phyloP scores from a whole-genome alignment of 2,329 filamentous ascomycete species.

The Paracoccidioides lutzii region DNA sequence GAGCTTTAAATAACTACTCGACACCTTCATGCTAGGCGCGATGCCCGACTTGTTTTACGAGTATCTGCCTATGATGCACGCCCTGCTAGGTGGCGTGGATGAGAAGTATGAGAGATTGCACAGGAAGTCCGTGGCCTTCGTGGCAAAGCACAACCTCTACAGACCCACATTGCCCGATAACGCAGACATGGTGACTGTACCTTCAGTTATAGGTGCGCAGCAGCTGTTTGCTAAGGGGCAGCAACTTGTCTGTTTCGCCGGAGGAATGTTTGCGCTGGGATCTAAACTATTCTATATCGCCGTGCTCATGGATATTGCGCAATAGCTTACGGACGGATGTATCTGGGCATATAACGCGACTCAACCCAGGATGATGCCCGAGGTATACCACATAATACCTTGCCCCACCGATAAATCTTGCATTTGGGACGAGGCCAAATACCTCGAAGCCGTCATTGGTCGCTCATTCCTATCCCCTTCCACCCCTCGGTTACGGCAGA shows the following conservation, averaged over 20 bases:
- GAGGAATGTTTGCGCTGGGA: slow-evolving; percentile 43
- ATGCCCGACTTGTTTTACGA: slow-evolving; percentile 47
- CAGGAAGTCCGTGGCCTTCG: slow-evolving; percentile 50
- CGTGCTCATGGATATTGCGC: slow-evolving; percentile 36
- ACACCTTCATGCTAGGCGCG: slow-evolving; percentile 42
- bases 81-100: slow-evolving; percentile 61
- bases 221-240: slow-evolving; percentile 32
- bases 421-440: slow-evolving; percentile 6
- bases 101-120: slow-evolving; percentile 55
- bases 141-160: slow-evolving; percentile 62
- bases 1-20: slow-evolving; percentile 14
- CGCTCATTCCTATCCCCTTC: not conserved
- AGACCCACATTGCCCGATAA: slow-evolving; percentile 58
- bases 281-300: slow-evolving; percentile 39
- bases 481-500: not conserved
- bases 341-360: slow-evolving; percentile 42
- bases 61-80: slow-evolving; percentile 51
- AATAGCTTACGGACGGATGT: slow-evolving; percentile 42
- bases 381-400: slow-evolving; percentile 31
- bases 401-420: slow-evolving; percentile 21
- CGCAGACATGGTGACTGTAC: slow-evolving; percentile 41
- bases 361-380: slow-evolving; percentile 42
- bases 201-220: slow-evolving; percentile 24
- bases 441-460: not conserved
- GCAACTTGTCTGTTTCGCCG: slow-evolving; percentile 42